Evolutionary conservation across 1,284 basidiomycete genomes (phyloP).

Genomic region (Melampsora americana): DNA sequence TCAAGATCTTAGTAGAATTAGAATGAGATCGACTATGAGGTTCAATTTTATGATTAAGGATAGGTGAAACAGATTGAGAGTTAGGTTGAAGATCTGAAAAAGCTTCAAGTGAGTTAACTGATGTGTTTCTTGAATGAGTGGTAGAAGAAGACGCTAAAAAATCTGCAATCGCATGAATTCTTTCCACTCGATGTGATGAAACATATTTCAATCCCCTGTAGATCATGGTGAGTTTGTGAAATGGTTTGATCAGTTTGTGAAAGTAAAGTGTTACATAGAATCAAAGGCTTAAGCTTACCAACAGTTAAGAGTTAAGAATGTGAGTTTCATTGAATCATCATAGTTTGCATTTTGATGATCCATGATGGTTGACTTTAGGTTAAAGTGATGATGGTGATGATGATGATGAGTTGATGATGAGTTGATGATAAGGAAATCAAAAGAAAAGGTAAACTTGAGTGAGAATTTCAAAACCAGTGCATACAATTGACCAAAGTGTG

Average conservation of each 20-base stretch:
- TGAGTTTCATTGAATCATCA: conserved; percentile 34
- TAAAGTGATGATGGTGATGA: neutral
- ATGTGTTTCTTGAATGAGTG: conserved; percentile 10
- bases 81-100: conserved; percentile 28
- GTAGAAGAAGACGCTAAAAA: conserved; percentile 56
- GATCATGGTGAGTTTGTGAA: neutral
- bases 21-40: neutral
- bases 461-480: too few species aligned
- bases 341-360: neutral
- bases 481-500: too few species aligned
- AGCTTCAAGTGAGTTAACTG: conserved; percentile 15
- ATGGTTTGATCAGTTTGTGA: neutral
- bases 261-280: neutral
- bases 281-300: conserved; percentile 46
- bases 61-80: neutral
- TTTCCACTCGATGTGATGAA: conserved; percentile 69
- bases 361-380: neutral
- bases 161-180: conserved; percentile 70
- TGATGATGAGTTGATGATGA: neutral
- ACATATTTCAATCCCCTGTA: conserved; percentile 84
- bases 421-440: too few species aligned
- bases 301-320: conserved; percentile 48
- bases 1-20: conserved; percentile 6
- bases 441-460: too few species aligned
- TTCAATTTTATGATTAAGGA: neutral